Conservation (phyloP, 2,329 filamentous ascomycete genomes). For the Annulohypoxylon truncatum region DNA sequence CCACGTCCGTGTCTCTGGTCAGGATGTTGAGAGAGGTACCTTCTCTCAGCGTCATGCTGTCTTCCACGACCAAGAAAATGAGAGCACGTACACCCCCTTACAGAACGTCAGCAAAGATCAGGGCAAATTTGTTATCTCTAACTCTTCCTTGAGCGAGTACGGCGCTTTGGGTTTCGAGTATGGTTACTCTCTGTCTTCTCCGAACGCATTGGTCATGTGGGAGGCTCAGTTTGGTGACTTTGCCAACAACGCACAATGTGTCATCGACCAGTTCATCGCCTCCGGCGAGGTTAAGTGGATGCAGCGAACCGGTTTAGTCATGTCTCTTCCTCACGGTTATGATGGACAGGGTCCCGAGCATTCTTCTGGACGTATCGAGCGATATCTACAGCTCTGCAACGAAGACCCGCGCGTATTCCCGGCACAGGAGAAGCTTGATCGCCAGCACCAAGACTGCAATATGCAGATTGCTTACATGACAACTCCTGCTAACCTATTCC, state of each 20-base stretch:
- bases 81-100: slow-evolving; percentile 91
- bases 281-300: slow-evolving; percentile 99
- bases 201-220: slow-evolving; percentile 98
- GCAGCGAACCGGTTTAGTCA: slow-evolving; percentile 94
- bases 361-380: slow-evolving; percentile 96
- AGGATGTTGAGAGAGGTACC: slow-evolving; percentile 99
- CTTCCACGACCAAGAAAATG: slow-evolving; percentile 95
- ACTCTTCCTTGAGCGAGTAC: slow-evolving; percentile 83
- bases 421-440: slow-evolving; percentile 85
- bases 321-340: slow-evolving; percentile 97
- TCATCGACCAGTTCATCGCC: slow-evolving; percentile 98
- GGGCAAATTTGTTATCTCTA: slow-evolving; percentile 95
- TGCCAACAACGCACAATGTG: slow-evolving; percentile 98
- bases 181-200: slow-evolving; percentile 96
- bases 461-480: slow-evolving; percentile 99
- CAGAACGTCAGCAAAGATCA: slow-evolving; percentile 91
- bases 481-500: slow-evolving; percentile 95
- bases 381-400: slow-evolving; percentile 96
- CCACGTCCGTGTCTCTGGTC: slow-evolving; percentile 96
- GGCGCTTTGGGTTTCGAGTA: slow-evolving; percentile 95
- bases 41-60: slow-evolving; percentile 98
- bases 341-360: slow-evolving; percentile 98
- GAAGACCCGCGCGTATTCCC: slow-evolving; percentile 97
- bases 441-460: slow-evolving; percentile 99
- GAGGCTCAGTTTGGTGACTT: slow-evolving; percentile 99